These are phyloP conservation scores for Tylopilus subfusipes DNA, from an alignment of 768 basidiomycete species.

Conservation along the genomic window DNA sequence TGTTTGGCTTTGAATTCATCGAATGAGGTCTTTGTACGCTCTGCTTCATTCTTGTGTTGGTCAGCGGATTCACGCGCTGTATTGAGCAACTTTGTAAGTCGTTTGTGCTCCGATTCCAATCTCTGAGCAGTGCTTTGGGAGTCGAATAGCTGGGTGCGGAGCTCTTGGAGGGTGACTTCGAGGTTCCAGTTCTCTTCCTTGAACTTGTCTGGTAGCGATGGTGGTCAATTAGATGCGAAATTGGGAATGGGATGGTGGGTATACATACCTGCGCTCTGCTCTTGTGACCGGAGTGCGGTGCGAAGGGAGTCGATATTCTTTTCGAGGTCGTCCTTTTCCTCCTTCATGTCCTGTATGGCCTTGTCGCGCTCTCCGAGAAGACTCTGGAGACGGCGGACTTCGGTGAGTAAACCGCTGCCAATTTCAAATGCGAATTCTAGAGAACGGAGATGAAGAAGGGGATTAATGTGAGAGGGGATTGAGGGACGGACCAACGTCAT, in stretches of 20 bases:
- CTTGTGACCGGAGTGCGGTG: constrained; percentile 72
- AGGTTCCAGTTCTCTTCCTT: constrained; percentile 99
- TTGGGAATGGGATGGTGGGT: neutral
- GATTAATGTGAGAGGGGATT: neutral
- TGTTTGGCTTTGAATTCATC: constrained; percentile 85
- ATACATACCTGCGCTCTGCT: constrained; percentile 70
- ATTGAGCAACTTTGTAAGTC: constrained; percentile 71
- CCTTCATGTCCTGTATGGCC: constrained; percentile 85
- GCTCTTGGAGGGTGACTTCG: constrained; percentile 88
- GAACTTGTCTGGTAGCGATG: constrained; percentile 68
- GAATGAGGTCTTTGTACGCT: constrained; percentile 58
- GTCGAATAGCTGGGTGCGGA: constrained; percentile 65
- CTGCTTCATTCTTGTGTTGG: constrained; percentile 81
- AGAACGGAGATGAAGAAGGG: constrained; percentile 22
- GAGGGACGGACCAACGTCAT: constrained; percentile 73
- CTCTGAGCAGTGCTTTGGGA: constrained; percentile 63
- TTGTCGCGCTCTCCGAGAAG: constrained; percentile 91
- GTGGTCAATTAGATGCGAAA: neutral
- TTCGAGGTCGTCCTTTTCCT: constrained; percentile 88
- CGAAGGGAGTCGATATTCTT: constrained; percentile 71
- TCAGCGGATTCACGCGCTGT: constrained; percentile 73
- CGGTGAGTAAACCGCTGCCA: constrained; percentile 85
- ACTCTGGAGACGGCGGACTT: constrained; percentile 88
- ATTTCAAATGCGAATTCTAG: constrained; percentile 98
- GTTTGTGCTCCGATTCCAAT: constrained; percentile 79